A percentile compares a stretch with the other conserved stretches of the same genome.
Conservation (phyloP, 2,329 filamentous ascomycete genomes). For the Ceratocystis eucalypticola region DNA sequence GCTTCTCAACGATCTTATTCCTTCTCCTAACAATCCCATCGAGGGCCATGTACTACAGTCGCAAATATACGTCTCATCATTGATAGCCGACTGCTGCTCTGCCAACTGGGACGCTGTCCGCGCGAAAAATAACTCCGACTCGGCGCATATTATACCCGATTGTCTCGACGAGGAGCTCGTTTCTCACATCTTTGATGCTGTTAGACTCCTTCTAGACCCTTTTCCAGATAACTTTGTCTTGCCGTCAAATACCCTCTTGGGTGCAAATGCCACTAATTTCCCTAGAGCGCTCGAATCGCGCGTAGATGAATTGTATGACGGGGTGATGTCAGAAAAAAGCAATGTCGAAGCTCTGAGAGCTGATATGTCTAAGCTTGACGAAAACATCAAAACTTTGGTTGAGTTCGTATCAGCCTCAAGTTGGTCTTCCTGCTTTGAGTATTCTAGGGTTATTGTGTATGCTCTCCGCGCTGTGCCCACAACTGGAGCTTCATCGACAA, state of each 20-base stretch:
- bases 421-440: slow-evolving; percentile 47
- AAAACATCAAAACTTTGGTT: slow-evolving; percentile 41
- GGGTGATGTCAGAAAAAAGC: slow-evolving; percentile 11
- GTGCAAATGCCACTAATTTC: slow-evolving; percentile 15
- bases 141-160: slow-evolving; percentile 25
- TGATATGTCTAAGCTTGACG: slow-evolving; percentile 35
- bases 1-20: slow-evolving; percentile 45
- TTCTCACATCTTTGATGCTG: slow-evolving; percentile 39
- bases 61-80: slow-evolving; percentile 49
- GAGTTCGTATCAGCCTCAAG: slow-evolving; percentile 53
- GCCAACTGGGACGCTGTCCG: slow-evolving; percentile 43
- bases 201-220: slow-evolving; percentile 45
- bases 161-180: slow-evolving; percentile 39
- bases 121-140: slow-evolving; percentile 20
- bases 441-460: slow-evolving; percentile 40
- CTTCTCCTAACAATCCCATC: slow-evolving; percentile 36
- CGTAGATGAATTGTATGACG: slow-evolving; percentile 15
- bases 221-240: slow-evolving; percentile 44
- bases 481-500: background rate
- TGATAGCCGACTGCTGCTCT: slow-evolving; percentile 52
- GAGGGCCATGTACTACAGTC: slow-evolving; percentile 46
- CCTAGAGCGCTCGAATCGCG: slow-evolving; percentile 13
- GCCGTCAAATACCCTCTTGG: slow-evolving; percentile 43
- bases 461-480: slow-evolving; percentile 29
- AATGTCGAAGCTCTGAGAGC: slow-evolving; percentile 13